These are phyloP conservation scores for Malus fusca DNA, from an alignment of 306 rosid genomes.

Conservation along the genomic window DNA sequence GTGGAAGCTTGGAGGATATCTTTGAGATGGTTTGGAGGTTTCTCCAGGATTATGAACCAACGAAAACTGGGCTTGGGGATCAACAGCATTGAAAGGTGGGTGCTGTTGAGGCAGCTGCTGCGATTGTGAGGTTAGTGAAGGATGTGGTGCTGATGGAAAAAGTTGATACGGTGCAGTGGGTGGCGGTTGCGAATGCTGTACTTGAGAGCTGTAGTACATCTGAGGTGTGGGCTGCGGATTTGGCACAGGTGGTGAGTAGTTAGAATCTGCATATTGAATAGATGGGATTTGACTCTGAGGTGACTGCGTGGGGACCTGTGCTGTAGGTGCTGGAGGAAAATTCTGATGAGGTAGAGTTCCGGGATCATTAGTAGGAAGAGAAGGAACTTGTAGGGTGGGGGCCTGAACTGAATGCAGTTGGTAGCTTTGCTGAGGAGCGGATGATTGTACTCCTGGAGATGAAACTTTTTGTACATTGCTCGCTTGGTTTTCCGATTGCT, in stretches of 20 bases:
- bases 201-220: conserved; percentile 10
- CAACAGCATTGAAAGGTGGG: conserved; percentile 1
- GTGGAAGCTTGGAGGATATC: conserved; percentile 18
- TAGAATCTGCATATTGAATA: conserved; percentile 7
- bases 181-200: conserved; percentile 11
- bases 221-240: conserved; percentile 19
- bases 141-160: conserved; percentile 10
- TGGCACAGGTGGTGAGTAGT: conserved; percentile 12
- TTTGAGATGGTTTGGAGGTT: conserved; percentile 10
- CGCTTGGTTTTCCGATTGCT: conserved; percentile 11
- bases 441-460: background rate
- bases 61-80: conserved; percentile 8
- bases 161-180: conserved; percentile 9
- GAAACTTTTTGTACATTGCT: conserved; percentile 7
- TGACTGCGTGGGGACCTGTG: conserved; percentile 7
- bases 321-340: conserved; percentile 4
- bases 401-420: conserved; percentile 16
- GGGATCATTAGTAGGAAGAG: conserved; percentile 10
- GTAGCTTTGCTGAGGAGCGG: conserved; percentile 12
- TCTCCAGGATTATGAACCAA: conserved; percentile 1
- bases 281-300: conserved; percentile 12
- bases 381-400: conserved; percentile 11
- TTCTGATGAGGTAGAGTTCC: conserved; percentile 7
- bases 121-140: conserved; percentile 11
- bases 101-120: conserved; percentile 8